Evolutionary conservation across 2,329 filamentous ascomycete genomes (phyloP), one percentile per base, ranked within the genome.

Genomic region (Diaporthe citri): DNA sequence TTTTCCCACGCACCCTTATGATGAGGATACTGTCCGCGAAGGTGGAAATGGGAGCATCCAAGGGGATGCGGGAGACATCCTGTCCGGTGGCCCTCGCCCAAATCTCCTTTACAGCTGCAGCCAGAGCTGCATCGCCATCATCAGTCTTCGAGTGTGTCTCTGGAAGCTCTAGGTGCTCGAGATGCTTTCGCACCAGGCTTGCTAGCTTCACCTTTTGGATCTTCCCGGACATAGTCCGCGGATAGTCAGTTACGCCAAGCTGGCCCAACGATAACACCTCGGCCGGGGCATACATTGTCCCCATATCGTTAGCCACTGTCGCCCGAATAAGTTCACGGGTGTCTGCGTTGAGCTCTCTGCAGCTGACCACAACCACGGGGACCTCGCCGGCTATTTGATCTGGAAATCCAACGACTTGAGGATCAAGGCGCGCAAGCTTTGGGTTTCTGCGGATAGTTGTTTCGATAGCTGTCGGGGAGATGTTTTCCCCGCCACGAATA

Each of bases 121-220:
- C 59, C 12, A 62, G 39, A 20, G n/a, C 15, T 62, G 13, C n/a
- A 20, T 43, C 39, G 22, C 13, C 6, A 13, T 28, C 15, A 15
- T 31, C 13, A 17, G 3, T 12, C 22, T 43, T 20, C 6, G 7
- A 15, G 13, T 43, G n/a, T 10, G n/a, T 25, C 25, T 41, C 36
- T 12, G 36, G 10, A 41, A 25, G 7, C 6, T 62, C 59, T n/a
- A 43, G n/a, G n/a, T 31, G 39, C 5, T 62, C 59, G n/a, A 43
- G n/a, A 31, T 62, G 36, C n/a, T 43, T 62, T 20, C n/a, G 28
- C n/a, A 62, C 39, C 1, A 62, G 41, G n/a, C 22, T 15, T 15
- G 36, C 36, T 17, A 60, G 57, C 57, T 60, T 60, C 10, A 60
- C 36, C n/a, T 60, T 60, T 20, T 60, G 57, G n/a, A 60, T 60